Conservation (phyloP, 2,329 filamentous ascomycete genomes). For the Fusarium sp. region DNA sequence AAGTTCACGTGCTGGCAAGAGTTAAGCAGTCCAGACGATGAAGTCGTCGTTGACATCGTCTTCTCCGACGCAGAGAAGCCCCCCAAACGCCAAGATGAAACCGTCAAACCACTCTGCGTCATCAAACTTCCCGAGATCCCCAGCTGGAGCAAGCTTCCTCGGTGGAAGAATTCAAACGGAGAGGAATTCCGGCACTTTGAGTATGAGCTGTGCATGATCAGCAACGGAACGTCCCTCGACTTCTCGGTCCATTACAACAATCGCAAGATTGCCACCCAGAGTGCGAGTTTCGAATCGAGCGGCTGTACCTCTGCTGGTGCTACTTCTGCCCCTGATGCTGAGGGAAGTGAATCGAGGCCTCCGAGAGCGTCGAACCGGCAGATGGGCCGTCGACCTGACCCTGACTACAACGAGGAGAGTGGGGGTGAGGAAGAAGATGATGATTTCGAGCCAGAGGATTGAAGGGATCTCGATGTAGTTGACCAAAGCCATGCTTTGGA, state of each 20-base stretch:
- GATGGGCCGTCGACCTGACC: not conserved
- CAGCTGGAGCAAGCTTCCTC: conserved; percentile 26
- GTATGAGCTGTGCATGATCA: conserved; percentile 42
- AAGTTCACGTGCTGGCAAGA: conserved; percentile 25
- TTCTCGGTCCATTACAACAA: conserved; percentile 38
- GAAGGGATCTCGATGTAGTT: not conserved
- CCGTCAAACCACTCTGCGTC: conserved; percentile 33
- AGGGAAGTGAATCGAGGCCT: not conserved
- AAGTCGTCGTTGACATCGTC: conserved; percentile 25
- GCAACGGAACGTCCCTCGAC: conserved; percentile 41
- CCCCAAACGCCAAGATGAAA: conserved; percentile 10
- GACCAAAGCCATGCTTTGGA: not conserved
- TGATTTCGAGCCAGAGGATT: not conserved
- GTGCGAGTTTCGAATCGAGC: conserved; percentile 39
- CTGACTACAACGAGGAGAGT: not conserved
- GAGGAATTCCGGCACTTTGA: conserved; percentile 21
- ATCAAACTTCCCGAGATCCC: conserved; percentile 31
- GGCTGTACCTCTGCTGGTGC: not conserved
- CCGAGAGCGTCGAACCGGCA: not conserved
- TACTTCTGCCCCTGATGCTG: not conserved
- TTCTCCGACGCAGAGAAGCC: conserved; percentile 16
- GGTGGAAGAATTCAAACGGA: conserved; percentile 25
- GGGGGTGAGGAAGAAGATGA: not conserved
- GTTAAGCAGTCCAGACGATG: not conserved
- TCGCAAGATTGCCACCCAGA: conserved; percentile 35